These are phyloP conservation scores for Gloeopeniophorella convolvens DNA, from an alignment of 768 basidiomycete species.

Conservation along the genomic window DNA sequence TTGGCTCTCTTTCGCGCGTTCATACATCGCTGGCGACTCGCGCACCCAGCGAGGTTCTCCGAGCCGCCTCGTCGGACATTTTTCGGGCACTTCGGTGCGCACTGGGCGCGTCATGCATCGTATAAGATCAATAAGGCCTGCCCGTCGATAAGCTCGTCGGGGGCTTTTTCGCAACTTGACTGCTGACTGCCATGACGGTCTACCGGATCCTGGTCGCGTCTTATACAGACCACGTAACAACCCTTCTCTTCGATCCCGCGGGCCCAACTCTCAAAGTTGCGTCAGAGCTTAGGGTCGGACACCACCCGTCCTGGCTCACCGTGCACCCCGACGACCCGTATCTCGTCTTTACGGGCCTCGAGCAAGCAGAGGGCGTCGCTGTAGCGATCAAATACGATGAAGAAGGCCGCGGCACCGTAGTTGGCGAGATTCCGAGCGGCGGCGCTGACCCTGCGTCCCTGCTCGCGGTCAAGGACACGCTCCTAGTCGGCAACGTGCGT, in stretches of 20 bases:
- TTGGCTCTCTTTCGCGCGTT: not conserved
- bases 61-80: constrained; percentile 7
- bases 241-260: constrained; percentile 55
- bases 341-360: constrained; percentile 59
- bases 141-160: not conserved
- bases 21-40: not conserved
- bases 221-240: constrained; percentile 57
- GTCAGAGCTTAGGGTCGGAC: constrained; percentile 44
- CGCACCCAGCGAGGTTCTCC: not conserved
- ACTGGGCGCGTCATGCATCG: no score
- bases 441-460: constrained; percentile 63
- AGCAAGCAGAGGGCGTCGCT: constrained; percentile 60
- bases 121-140: no score
- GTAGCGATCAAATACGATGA: constrained; percentile 51
- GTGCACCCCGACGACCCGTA: constrained; percentile 48
- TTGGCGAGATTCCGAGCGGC: constrained; percentile 45
- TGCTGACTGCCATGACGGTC: constrained; percentile 18
- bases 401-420: constrained; percentile 45
- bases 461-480: constrained; percentile 46
- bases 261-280: constrained; percentile 38
- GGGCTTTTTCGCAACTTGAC: not conserved
- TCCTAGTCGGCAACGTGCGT: constrained; percentile 72
- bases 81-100: constrained; percentile 5
- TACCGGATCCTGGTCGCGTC: constrained; percentile 53
- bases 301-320: constrained; percentile 74